Conservation (phyloP, 2,329 filamentous ascomycete species). For the Paecilomyces dactylethromorphus region DNA sequence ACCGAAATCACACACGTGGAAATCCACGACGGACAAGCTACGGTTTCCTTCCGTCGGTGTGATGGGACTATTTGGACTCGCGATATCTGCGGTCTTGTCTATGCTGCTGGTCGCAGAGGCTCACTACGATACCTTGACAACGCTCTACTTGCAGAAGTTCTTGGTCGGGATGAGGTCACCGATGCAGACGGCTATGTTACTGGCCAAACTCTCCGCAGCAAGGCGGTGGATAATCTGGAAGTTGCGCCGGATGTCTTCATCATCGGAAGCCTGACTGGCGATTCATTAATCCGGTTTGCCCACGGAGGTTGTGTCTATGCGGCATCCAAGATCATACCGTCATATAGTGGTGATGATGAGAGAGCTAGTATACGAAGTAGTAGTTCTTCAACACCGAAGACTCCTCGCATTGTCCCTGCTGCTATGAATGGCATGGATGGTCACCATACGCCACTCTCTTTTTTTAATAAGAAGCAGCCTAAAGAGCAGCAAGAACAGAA, state of each 20-base stretch:
- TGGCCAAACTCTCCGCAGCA: slow-evolving; percentile 47
- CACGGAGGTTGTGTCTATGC: slow-evolving; percentile 54
- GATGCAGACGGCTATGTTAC: slow-evolving; percentile 36
- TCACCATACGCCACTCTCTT: slow-evolving; percentile 16
- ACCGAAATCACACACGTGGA: slow-evolving; percentile 40
- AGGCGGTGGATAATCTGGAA: slow-evolving; percentile 47
- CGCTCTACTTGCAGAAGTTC: slow-evolving; percentile 42
- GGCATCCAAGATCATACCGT: slow-evolving; percentile 45
- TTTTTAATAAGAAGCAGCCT: slow-evolving; percentile 4
- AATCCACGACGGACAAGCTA: slow-evolving; percentile 21
- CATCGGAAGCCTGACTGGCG: slow-evolving; percentile 54
- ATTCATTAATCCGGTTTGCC: slow-evolving; percentile 54
- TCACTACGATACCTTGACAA: slow-evolving; percentile 46
- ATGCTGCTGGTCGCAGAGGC: slow-evolving; percentile 52
- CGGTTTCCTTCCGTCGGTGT: slow-evolving; percentile 37
- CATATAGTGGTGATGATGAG: slow-evolving; percentile 11
- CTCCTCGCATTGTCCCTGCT: slow-evolving; percentile 3
- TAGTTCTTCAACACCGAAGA: slow-evolving; percentile 4
- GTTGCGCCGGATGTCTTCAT: slow-evolving; percentile 49
- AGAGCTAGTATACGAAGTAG: slow-evolving; percentile 13
- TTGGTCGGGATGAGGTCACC: slow-evolving; percentile 18
- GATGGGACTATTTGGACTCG: slow-evolving; percentile 41
- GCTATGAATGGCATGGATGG: slow-evolving; percentile 36
- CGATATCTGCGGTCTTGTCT: slow-evolving; percentile 44
- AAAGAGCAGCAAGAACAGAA: not conserved